A percentile compares a stretch with the other conserved stretches of the same genome.
Evolutionary conservation across 225 moss, liverwort and hornwort species (phyloP).

Genomic region (Pseudisothecium myosuroides): DNA sequence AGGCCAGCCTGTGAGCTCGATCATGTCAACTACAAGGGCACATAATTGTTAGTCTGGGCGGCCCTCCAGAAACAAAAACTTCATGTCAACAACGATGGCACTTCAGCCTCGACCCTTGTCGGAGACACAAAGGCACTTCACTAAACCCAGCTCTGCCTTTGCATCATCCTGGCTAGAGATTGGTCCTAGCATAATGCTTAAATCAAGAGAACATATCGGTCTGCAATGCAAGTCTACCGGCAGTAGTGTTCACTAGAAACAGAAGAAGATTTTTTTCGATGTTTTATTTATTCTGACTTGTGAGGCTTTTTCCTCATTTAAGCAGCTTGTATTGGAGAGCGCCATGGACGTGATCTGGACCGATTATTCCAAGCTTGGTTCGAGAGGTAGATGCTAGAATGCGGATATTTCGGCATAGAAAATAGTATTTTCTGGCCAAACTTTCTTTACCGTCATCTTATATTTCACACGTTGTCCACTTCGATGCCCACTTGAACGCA

Average conservation of each 20-base stretch:
- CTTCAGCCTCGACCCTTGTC: neutral
- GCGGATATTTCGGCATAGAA: neutral
- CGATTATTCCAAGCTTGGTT: neutral
- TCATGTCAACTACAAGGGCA: neutral
- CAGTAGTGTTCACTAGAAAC: too few species aligned
- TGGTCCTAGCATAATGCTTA: too few species aligned
- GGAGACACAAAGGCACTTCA: neutral
- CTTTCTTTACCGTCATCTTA: neutral
- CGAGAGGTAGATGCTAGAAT: neutral
- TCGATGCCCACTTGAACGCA: neutral
- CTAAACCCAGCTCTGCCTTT: neutral
- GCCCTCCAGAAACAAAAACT: neutral
- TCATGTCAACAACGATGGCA: neutral
- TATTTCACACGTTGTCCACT: neutral
- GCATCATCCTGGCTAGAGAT: too few species aligned
- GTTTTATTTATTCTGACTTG: too few species aligned
- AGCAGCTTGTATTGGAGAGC: too few species aligned
- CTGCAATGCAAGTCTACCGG: too few species aligned
- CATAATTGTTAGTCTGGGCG: neutral
- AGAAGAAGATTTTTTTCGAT: too few species aligned
- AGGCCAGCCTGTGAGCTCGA: neutral
- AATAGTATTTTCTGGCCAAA: neutral
- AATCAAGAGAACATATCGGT: too few species aligned
- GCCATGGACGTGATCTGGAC: neutral
- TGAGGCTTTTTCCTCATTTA: too few species aligned